These are phyloP conservation scores for Fusarium pilosicola DNA, from an alignment of 2,329 filamentous ascomycete species.

Conservation along the genomic window DNA sequence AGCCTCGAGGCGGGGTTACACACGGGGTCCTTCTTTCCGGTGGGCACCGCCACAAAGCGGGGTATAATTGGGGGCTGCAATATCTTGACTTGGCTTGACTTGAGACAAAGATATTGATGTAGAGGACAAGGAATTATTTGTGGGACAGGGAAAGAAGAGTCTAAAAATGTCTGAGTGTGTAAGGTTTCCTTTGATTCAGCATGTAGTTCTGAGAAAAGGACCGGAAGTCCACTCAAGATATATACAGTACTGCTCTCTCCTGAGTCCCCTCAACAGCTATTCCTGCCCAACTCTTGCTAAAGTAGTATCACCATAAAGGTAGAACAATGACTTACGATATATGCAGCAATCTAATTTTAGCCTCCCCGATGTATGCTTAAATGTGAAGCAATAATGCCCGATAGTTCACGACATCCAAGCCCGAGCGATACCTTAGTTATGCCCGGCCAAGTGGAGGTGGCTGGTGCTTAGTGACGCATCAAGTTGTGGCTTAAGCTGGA, in stretches of 20 bases:
- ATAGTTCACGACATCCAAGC: background rate
- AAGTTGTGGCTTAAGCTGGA: slow-evolving; percentile 39
- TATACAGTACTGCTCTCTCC: background rate
- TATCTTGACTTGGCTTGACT: background rate
- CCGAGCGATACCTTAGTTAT: background rate
- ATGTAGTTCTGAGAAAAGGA: background rate
- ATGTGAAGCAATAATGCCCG: background rate
- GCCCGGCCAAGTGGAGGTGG: slow-evolving; percentile 37
- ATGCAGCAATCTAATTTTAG: background rate
- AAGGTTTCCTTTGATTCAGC: background rate
- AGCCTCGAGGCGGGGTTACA: slow-evolving; percentile 21
- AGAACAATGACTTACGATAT: background rate
- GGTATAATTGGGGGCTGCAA: slow-evolving; percentile 15
- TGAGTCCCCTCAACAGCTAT: background rate
- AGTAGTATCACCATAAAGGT: background rate
- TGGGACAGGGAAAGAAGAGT: background rate
- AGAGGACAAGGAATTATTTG: background rate
- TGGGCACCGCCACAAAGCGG: slow-evolving; percentile 44
- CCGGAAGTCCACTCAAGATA: background rate
- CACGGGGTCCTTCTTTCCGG: slow-evolving; percentile 20
- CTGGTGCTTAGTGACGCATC: slow-evolving; percentile 39
- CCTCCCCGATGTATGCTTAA: background rate
- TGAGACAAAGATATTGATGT: background rate
- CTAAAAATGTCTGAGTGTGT: background rate
- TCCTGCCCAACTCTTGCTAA: background rate